Evolutionary conservation across 768 basidiomycete species (phyloP), one percentile per base, ranked within the genome.

Genomic region (Melanogaster broomeanus): DNA sequence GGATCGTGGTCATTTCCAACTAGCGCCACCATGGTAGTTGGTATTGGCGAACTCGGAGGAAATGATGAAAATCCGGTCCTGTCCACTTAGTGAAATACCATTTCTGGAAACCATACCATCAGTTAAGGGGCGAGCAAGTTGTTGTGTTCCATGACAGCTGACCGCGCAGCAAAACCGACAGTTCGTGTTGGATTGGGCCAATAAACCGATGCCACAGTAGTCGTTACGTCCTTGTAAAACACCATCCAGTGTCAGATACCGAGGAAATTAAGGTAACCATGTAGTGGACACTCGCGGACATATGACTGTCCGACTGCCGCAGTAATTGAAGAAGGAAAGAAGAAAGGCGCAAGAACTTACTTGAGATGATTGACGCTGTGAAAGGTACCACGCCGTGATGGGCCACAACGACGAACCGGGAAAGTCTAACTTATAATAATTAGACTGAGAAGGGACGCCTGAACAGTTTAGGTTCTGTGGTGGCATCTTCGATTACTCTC

Each of bases 161-260:
- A 34, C 43, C 15, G 19, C 6, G 44, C 51, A 45, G 33, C 11
- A 33, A 30, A n/a, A 47, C 48, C 41, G 19, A 55, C 31, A 48
- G n/a, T 7, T 42, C 27, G 9, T 30, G 28, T 21, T 21, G 35
- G 39, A 31, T 30, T 22, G 50, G 31, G 42, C 13, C 12, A 51
- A 15, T 52, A 50, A 21, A 49, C 27, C 49, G 49, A 28, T 44
- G 54, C 52, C 51, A 44, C 45, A 15, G 21, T 28, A 18, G 46
- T 28, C 25, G 40, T 53, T 38, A 49, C 37, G 51, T 44, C 31
- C 43, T 33, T 53, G 49, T 35, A 42, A 46, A 49, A 49, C 45
- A 65, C 62, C 62, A 64, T 63, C 58, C 62, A 65, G 62, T 64
- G 63, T 25, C 28, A 37, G 44, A 53, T 42, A 34, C 42, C n/a